Base-by-base conservation (phyloP, 148 eudicot species). In the Arbutus unedo region DNA sequence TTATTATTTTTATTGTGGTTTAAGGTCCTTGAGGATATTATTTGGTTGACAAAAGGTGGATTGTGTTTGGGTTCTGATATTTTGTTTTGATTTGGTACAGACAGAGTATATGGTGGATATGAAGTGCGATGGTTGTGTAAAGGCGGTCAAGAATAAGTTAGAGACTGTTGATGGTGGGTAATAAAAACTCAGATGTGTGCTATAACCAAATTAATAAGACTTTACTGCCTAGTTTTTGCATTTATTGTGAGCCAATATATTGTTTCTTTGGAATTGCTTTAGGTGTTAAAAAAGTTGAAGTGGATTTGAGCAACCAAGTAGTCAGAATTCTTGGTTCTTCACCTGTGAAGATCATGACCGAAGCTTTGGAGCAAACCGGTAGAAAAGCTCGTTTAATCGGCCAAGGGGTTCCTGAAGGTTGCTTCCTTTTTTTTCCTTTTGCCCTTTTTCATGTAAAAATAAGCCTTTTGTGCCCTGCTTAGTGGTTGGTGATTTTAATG, bases 71-170 rank as follows among this genome's bases (percentile, higher is more conserved):
- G 11, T 60, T 80, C 50, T 83, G 49, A 80, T 31, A 25, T 78
- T 67, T 18, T 73, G 49, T 67, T 44, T 82, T 84, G 66, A 21
- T 81, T 70, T 83, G 76, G 43, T 49, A 76, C 93, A 96, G 99
- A 96, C 98, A 19, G 99, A 96, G 84, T 96, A 91, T 77, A 92
- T 96, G 99, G 99, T 96, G 87, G 97, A 96, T 84, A 96, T 96
- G 98, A 88, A 85, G 81, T 92, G 99, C 82, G 97, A 96, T 78
- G 96, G 96, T 41, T 94, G 99, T 89, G 98, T 94, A 43, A 89
- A 81, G 44, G 87, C 98, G 25, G 98, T 96, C 62, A 92, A 87
- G 87, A 89, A 77, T 82, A 96, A 94, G 81, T 74, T 96, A 81
- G 87, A 89, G 84, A 92, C 93, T 41, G 83, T 96, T 81, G 88